Conservation (phyloP, 202 grass and related monocot species). For the Panicum virgatum region DNA sequence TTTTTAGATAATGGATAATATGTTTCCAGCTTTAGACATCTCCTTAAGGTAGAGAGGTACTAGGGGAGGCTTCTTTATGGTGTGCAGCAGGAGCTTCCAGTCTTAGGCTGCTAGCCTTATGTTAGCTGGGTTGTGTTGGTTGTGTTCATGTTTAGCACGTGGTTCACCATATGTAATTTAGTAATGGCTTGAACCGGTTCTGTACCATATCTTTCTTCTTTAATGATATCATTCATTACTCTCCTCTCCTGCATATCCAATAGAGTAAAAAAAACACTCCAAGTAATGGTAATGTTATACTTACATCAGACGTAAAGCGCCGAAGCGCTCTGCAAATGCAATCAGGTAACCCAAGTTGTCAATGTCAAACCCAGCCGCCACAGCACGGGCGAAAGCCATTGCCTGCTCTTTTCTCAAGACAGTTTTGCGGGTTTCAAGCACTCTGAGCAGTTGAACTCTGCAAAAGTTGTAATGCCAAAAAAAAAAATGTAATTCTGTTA, state of each 20-base stretch:
- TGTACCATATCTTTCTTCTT: neutral
- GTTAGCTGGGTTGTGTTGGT: neutral
- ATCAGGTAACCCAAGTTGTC: slow-evolving; percentile 79
- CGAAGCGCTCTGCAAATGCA: slow-evolving; percentile 76
- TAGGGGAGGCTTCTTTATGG: neutral
- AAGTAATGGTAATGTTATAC: slow-evolving; percentile 32
- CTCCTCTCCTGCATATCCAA: neutral
- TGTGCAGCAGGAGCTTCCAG: neutral
- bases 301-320: slow-evolving; percentile 86
- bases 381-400: slow-evolving; percentile 93
- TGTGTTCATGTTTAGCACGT: neutral
- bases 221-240: neutral
- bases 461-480: slow-evolving; percentile 36
- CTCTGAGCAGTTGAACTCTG: slow-evolving; percentile 87
- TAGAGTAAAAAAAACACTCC: neutral
- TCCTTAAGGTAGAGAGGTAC: neutral
- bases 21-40: too few relatives aligned
- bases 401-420: slow-evolving; percentile 93
- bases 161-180: neutral
- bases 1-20: too few relatives aligned
- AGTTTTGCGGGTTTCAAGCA: slow-evolving; percentile 82
- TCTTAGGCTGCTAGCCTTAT: neutral
- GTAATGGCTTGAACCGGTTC: neutral
- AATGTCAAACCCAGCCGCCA: slow-evolving; percentile 91
- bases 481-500: slow-evolving; percentile 9